These are phyloP conservation scores for Sordariomycetes sp. DNA, from an alignment of 2,329 filamentous ascomycete species.

Conservation along the genomic window DNA sequence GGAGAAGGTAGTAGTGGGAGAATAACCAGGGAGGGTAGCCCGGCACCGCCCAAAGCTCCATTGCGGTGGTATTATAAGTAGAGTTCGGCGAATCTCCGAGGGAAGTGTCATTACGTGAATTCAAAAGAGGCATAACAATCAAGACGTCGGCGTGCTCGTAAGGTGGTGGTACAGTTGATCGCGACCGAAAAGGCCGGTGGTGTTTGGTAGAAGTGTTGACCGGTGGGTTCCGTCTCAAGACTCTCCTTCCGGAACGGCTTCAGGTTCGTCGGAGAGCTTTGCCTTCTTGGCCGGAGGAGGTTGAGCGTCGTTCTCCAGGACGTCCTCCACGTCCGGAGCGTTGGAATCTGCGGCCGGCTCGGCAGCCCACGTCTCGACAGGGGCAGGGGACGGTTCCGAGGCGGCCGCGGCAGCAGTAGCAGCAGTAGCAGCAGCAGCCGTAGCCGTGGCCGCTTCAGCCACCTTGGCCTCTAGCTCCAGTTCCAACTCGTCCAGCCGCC, in stretches of 20 bases:
- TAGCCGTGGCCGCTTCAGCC: not conserved
- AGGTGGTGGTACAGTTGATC: constrained; percentile 2
- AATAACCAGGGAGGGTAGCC: not conserved
- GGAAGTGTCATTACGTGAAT: not conserved
- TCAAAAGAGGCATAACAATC: not conserved
- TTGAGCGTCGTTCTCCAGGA: not conserved
- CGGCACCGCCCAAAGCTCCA: not conserved
- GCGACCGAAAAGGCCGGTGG: not conserved
- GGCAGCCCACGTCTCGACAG: not conserved
- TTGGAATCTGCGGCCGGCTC: not conserved
- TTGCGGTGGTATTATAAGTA: not conserved
- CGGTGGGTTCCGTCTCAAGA: not conserved
- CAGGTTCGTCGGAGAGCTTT: not conserved
- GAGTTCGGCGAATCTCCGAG: not conserved
- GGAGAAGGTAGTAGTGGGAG: not conserved
- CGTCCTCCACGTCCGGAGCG: not conserved
- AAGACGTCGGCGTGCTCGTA: not conserved
- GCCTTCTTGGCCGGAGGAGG: constrained; percentile 2
- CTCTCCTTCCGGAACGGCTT: not conserved
- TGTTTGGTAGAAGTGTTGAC: not conserved
- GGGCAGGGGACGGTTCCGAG: not conserved
- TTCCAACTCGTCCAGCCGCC: constrained; percentile 71
- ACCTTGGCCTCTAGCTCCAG: constrained; percentile 33
- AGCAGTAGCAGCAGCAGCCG: constrained; percentile 1
- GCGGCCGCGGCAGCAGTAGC: not conserved